Conservation (phyloP, 768 basidiomycete genomes). For the Podaxis pistillaris region DNA sequence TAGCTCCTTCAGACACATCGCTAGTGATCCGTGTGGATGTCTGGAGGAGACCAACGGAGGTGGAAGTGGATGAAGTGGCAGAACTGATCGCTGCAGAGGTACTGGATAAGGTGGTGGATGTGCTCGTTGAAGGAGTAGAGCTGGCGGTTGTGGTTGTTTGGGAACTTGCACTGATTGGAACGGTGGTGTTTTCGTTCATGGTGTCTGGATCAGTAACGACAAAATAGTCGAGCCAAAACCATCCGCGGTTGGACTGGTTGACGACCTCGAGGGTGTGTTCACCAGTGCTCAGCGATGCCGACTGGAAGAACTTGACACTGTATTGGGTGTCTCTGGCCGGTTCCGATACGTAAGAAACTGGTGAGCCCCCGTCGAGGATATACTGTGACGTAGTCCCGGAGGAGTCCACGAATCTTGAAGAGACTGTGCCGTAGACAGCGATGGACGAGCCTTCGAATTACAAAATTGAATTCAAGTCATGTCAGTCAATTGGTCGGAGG, state of each 20-base stretch:
- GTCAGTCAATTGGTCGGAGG: background rate
- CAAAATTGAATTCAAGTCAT: background rate
- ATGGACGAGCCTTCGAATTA: slow-evolving; percentile 3
- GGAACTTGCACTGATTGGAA: background rate
- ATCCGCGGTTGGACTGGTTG: slow-evolving; percentile 2
- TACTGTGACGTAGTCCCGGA: background rate
- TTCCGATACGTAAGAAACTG: background rate
- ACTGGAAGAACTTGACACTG: slow-evolving; percentile 3
- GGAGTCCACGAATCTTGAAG: background rate
- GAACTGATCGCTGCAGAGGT: background rate
- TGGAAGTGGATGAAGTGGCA: background rate
- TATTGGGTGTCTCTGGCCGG: background rate
- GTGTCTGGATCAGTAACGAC: background rate
- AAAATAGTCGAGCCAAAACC: slow-evolving; percentile 5
- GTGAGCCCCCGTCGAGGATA: background rate
- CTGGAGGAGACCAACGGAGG: background rate
- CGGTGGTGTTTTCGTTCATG: background rate
- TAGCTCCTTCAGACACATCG: background rate
- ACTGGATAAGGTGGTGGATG: background rate
- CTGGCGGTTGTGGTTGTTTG: background rate
- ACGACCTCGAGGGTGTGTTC: slow-evolving; percentile 2
- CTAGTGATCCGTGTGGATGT: background rate
- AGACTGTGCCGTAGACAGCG: slow-evolving; percentile 10
- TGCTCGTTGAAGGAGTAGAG: background rate
- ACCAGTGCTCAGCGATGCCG: background rate